Percentiles rank a stretch among this genome's conserved stretches.
Conservation (phyloP, 2,329 filamentous ascomycete species). For the Hymenoscyphus occultus region DNA sequence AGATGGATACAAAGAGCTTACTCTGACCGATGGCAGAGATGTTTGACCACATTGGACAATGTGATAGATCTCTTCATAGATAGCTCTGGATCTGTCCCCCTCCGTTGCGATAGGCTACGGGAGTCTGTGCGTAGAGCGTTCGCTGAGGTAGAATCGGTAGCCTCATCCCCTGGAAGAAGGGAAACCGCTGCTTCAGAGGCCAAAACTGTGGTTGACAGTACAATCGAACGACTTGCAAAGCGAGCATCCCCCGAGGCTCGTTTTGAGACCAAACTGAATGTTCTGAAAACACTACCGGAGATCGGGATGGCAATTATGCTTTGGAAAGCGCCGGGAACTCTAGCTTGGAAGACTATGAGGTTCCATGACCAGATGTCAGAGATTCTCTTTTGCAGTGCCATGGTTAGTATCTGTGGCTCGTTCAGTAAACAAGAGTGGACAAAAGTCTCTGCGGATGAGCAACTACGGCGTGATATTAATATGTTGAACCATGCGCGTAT, state of each 20-base stretch:
- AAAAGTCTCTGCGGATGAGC: constrained; percentile 6
- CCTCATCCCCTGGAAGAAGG: neutral
- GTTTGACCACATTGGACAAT: neutral
- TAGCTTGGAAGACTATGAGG: constrained; percentile 7
- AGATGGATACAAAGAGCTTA: neutral
- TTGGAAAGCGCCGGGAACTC: constrained; percentile 10
- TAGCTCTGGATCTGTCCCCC: constrained; percentile 4
- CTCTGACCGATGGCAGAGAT: neutral
- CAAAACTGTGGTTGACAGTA: constrained; percentile 6
- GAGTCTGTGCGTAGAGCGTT: neutral
- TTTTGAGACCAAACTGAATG: constrained; percentile 17
- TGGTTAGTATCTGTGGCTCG: constrained; percentile 15
- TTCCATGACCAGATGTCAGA: constrained; percentile 19
- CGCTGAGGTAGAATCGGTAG: neutral
- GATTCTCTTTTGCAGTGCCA: constrained; percentile 15
- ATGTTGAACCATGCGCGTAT: constrained; percentile 11
- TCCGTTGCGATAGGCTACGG: constrained; percentile 7
- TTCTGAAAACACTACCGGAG: constrained; percentile 13
- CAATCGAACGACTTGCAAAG: constrained; percentile 7
- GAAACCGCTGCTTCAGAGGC: neutral
- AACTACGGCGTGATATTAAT: constrained; percentile 7
- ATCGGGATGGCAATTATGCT: constrained; percentile 15
- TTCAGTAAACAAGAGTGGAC: constrained; percentile 9
- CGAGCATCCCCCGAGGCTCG: constrained; percentile 7
- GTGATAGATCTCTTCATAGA: constrained; percentile 12